Percentiles rank a stretch among this genome's conserved stretches.
Conservation (phyloP, 2,329 filamentous ascomycete genomes). For the Botrytis aclada region DNA sequence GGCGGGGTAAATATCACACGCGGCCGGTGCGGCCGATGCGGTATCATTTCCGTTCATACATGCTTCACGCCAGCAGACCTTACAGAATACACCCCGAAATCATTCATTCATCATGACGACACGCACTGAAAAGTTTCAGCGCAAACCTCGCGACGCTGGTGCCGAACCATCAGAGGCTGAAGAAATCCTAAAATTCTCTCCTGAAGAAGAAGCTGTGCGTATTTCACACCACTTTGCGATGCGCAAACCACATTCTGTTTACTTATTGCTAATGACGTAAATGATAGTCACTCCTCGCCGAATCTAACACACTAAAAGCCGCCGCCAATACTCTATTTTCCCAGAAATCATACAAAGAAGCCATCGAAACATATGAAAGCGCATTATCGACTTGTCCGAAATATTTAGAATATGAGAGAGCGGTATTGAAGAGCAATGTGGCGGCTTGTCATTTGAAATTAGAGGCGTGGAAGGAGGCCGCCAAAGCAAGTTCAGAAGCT, state of each 20-base stretch:
- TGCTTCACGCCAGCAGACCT: conserved; percentile 16
- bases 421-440: conserved; percentile 84
- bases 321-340: conserved; percentile 79
- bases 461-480: conserved; percentile 78
- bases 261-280: background rate
- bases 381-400: conserved; percentile 75
- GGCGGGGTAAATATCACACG: conserved; percentile 8
- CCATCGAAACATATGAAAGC: conserved; percentile 78
- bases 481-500: conserved; percentile 68
- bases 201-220: conserved; percentile 44
- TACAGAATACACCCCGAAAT: conserved; percentile 9
- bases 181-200: conserved; percentile 39
- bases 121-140: conserved; percentile 37
- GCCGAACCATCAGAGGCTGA: conserved; percentile 26
- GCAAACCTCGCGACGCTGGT: conserved; percentile 31
- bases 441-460: conserved; percentile 85
- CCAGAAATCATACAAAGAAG: conserved; percentile 67
- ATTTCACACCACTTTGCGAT: background rate
- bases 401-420: conserved; percentile 84
- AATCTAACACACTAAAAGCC: conserved; percentile 71
- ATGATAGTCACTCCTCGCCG: conserved; percentile 59
- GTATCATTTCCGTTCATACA: conserved; percentile 10
- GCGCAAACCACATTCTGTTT: background rate
- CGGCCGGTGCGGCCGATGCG: conserved; percentile 3
- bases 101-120: conserved; percentile 32